phyloP scores from a whole-genome alignment of 2,329 filamentous ascomycete species.

The Penicillium oxalicum region DNA sequence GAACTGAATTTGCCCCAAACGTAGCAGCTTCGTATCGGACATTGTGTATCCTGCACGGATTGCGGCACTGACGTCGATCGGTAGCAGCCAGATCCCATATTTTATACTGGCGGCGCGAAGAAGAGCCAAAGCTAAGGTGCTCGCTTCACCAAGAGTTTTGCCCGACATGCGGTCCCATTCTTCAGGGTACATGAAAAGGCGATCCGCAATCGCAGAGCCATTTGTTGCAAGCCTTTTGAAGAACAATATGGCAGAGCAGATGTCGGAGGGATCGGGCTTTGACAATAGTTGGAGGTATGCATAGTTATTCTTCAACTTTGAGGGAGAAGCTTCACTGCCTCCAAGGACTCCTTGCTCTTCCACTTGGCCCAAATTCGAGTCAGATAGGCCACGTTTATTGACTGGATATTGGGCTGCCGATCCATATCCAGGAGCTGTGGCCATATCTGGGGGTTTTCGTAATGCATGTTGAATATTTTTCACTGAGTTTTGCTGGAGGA shows the following conservation, averaged over 20 bases:
- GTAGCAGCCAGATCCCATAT: constrained; percentile 38
- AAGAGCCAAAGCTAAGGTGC: constrained; percentile 32
- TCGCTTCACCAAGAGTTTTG: constrained; percentile 19
- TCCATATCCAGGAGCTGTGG: constrained; percentile 11
- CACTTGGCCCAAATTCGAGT: constrained; percentile 7
- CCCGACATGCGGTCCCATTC: constrained; percentile 37
- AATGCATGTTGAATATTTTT: constrained; percentile 70
- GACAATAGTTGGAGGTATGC: constrained; percentile 43
- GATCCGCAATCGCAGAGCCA: constrained; percentile 32
- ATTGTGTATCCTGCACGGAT: constrained; percentile 25
- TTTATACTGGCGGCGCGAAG: constrained; percentile 36
- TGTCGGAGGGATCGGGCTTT: constrained; percentile 37
- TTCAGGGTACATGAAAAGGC: constrained; percentile 43
- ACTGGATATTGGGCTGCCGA: constrained; percentile 20
- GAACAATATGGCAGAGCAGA: constrained; percentile 43
- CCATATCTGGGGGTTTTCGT: constrained; percentile 20
- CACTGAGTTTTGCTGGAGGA: constrained; percentile 80
- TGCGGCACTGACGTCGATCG: constrained; percentile 37
- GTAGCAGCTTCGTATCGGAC: constrained; percentile 35
- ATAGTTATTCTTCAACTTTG: constrained; percentile 24
- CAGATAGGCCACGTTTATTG: constrained; percentile 15
- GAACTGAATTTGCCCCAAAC: constrained; percentile 35
- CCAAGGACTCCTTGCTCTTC: constrained; percentile 14
- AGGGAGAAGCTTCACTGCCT: constrained; percentile 5
- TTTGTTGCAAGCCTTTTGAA: constrained; percentile 37